phyloP scores from a whole-genome alignment of 768 basidiomycete genomes.

The Tricholomella constricta region DNA sequence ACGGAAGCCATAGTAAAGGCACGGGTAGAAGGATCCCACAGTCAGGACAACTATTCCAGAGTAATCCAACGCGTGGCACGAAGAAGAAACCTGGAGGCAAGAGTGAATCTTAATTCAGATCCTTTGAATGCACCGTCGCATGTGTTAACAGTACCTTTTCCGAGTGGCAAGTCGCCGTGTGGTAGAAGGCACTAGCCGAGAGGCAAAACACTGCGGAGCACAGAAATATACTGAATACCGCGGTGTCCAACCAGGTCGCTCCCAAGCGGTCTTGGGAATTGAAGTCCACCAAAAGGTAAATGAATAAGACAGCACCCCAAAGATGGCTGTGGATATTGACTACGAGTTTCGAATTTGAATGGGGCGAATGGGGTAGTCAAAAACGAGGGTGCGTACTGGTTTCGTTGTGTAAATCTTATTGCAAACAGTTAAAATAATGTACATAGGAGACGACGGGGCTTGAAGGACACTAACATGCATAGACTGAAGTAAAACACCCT shows the following conservation, averaged over 20 bases:
- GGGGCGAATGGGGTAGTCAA: slow-evolving; percentile 14
- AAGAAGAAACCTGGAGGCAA: slow-evolving; percentile 50
- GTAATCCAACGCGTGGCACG: slow-evolving; percentile 73
- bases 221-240: slow-evolving; percentile 66
- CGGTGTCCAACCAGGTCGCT: slow-evolving; percentile 62
- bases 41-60: slow-evolving; percentile 79
- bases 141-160: slow-evolving; percentile 47
- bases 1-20: slow-evolving; percentile 77
- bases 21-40: slow-evolving; percentile 79
- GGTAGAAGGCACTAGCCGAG: slow-evolving; percentile 69
- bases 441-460: slow-evolving; percentile 14
- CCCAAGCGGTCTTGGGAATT: slow-evolving; percentile 53
- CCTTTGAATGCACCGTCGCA: slow-evolving; percentile 1
- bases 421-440: slow-evolving; percentile 19
- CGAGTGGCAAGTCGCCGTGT: slow-evolving; percentile 76
- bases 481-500: slow-evolving; percentile 64
- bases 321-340: slow-evolving; percentile 90
- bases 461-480: slow-evolving; percentile 55
- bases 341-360: slow-evolving; percentile 26
- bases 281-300: slow-evolving; percentile 55
- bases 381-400: slow-evolving; percentile 46
- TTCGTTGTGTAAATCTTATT: slow-evolving; percentile 75
- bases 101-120: slow-evolving; percentile 5
- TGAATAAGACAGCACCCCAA: slow-evolving; percentile 65
- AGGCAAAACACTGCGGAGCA: slow-evolving; percentile 74